phyloP scores from a whole-genome alignment of 805 yeast genomes.

The Candida berthetii region DNA sequence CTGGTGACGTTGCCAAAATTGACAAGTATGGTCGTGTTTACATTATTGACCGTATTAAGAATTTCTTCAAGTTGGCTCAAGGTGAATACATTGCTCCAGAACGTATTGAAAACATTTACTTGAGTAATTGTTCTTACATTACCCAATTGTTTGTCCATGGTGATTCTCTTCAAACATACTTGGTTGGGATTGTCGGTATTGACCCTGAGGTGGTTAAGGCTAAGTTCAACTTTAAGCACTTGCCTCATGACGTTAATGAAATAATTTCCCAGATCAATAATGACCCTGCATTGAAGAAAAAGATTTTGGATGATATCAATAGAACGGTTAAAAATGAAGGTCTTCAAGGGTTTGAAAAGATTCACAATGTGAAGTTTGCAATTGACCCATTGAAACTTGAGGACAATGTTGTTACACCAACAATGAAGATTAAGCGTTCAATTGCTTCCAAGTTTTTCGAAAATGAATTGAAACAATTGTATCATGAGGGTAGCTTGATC shows the following conservation, averaged over 20 bases:
- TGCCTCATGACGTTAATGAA: conserved; percentile 1
- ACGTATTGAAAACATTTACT: conserved; percentile 51
- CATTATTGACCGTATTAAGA: conserved; percentile 60
- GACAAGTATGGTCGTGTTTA: conserved; percentile 28
- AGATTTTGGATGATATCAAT: conserved; percentile 33
- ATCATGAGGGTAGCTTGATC: conserved; percentile 32
- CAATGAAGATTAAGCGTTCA: conserved; percentile 49
- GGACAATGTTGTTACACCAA: conserved; percentile 63
- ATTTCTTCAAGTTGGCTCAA: conserved; percentile 55
- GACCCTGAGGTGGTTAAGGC: conserved; percentile 29
- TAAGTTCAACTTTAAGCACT: conserved; percentile 4
- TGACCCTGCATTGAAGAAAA: conserved; percentile 16
- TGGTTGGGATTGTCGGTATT: conserved; percentile 52
- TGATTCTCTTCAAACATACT: conserved; percentile 41
- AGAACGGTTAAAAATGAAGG: conserved; percentile 24
- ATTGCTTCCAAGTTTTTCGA: conserved; percentile 35
- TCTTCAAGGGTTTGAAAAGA: conserved; percentile 57
- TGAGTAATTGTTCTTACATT: conserved; percentile 33
- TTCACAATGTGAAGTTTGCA: conserved; percentile 46
- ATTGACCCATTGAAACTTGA: conserved; percentile 59
- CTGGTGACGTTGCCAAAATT: conserved; percentile 48
- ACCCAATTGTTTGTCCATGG: conserved; percentile 50
- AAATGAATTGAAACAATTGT: conserved; percentile 31
- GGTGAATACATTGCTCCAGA: conserved; percentile 63
- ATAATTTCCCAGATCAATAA: conserved; percentile 3